These are phyloP conservation scores for Rutstroemia sp. DNA, from an alignment of 2,329 filamentous ascomycete species.

Conservation along the genomic window DNA sequence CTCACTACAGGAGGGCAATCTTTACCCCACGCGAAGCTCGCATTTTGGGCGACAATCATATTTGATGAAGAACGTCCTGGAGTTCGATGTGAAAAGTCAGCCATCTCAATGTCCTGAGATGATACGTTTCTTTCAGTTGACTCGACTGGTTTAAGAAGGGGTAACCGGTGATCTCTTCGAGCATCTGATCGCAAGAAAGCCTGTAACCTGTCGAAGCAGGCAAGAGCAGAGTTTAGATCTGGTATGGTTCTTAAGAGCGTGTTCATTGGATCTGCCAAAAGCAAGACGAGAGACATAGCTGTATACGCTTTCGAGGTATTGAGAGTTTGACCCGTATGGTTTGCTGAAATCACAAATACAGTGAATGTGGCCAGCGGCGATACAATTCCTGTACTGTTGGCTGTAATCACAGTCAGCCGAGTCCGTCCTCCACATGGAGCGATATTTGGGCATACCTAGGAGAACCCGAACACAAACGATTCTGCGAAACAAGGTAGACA, in stretches of 20 bases:
- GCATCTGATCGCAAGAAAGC: constrained; percentile 26
- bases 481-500: constrained; percentile 33
- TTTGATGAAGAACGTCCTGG: background rate
- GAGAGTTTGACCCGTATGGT: constrained; percentile 24
- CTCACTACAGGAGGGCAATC: constrained; percentile 10
- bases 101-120: constrained; percentile 10
- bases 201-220: constrained; percentile 37
- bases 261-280: constrained; percentile 34
- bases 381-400: constrained; percentile 23
- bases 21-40: constrained; percentile 19
- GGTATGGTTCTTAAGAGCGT: constrained; percentile 34
- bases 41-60: constrained; percentile 21
- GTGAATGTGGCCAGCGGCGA: constrained; percentile 35
- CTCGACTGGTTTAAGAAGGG: constrained; percentile 1
- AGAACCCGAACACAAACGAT: constrained; percentile 24
- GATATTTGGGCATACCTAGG: constrained; percentile 11
- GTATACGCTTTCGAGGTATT: constrained; percentile 33
- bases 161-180: constrained; percentile 18
- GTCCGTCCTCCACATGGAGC: background rate
- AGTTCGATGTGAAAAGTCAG: background rate
- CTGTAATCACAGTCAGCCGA: constrained; percentile 6
- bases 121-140: background rate
- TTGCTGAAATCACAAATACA: constrained; percentile 30
- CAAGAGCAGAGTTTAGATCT: constrained; percentile 32
- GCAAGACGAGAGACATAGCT: constrained; percentile 34